Conservation (phyloP, 805 yeast genomes). For the Maudiozyma pseudohumilis region DNA sequence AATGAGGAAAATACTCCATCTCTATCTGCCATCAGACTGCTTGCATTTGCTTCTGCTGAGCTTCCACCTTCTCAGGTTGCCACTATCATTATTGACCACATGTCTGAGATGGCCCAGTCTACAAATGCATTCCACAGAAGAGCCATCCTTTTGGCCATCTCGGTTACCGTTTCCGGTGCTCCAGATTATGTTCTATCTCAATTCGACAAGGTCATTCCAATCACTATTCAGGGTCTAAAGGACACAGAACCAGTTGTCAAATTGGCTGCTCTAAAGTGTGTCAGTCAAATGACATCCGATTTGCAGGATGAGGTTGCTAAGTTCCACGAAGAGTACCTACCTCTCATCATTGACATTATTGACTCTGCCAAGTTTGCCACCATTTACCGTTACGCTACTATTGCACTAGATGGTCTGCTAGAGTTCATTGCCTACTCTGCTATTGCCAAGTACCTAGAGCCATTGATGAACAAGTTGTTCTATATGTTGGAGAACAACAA, state of each 20-base stretch:
- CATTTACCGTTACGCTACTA: slow-evolving; percentile 84
- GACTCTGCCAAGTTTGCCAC: slow-evolving; percentile 75
- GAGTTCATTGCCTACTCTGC: slow-evolving; percentile 88
- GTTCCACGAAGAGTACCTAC: slow-evolving; percentile 72
- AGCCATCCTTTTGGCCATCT: slow-evolving; percentile 74
- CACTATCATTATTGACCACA: slow-evolving; percentile 59
- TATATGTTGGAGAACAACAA: slow-evolving; percentile 70
- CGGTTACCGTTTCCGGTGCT: slow-evolving; percentile 82
- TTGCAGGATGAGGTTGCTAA: slow-evolving; percentile 78
- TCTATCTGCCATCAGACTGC: slow-evolving; percentile 65
- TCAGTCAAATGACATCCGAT: slow-evolving; percentile 70
- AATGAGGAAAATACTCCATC: slow-evolving; percentile 83
- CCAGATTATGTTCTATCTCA: slow-evolving; percentile 84
- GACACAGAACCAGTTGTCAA: slow-evolving; percentile 67
- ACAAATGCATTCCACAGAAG: slow-evolving; percentile 71
- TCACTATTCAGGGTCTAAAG: slow-evolving; percentile 64
- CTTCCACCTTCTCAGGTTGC: slow-evolving; percentile 91
- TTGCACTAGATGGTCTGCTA: slow-evolving; percentile 81
- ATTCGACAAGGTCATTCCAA: slow-evolving; percentile 61
- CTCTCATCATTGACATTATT: slow-evolving; percentile 77
- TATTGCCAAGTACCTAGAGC: slow-evolving; percentile 70
- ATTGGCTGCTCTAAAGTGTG: slow-evolving; percentile 76
- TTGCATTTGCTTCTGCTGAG: slow-evolving; percentile 69
- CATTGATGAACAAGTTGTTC: slow-evolving; percentile 82
- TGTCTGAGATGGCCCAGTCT: slow-evolving; percentile 49